Evolutionary conservation across 495 filamentous ascomycete genomes (phyloP).

Genomic region (Cenococcum geophilum): DNA sequence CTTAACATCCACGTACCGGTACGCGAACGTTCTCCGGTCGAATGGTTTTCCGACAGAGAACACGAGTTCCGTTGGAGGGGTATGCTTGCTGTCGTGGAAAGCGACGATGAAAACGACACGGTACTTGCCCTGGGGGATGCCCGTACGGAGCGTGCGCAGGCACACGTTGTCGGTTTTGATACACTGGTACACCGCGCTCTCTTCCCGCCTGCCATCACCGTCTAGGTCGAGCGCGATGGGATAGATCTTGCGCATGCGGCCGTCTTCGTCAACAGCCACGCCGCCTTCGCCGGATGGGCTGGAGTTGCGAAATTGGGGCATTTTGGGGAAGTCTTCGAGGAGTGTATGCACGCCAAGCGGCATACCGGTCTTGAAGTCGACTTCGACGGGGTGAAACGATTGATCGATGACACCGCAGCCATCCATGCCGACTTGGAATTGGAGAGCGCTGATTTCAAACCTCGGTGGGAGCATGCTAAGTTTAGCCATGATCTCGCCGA

Average conservation of each 20-base stretch:
- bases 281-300: slow-evolving; percentile 28
- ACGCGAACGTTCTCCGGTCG: slow-evolving; percentile 25
- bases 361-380: slow-evolving; percentile 35
- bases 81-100: slow-evolving; percentile 28
- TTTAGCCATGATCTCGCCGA: slow-evolving; percentile 31
- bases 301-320: slow-evolving; percentile 20
- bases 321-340: slow-evolving; percentile 17
- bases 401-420: slow-evolving; percentile 23
- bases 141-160: slow-evolving; percentile 29
- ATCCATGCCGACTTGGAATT: slow-evolving; percentile 29
- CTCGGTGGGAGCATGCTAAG: slow-evolving; percentile 26
- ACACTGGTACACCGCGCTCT: slow-evolving; percentile 30
- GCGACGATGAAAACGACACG: slow-evolving; percentile 30
- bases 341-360: slow-evolving; percentile 23
- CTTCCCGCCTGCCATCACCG: slow-evolving; percentile 29
- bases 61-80: slow-evolving; percentile 26
- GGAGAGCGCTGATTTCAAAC: slow-evolving; percentile 27
- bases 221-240: slow-evolving; percentile 34
- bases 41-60: slow-evolving; percentile 32
- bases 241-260: slow-evolving; percentile 26
- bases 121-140: slow-evolving; percentile 33
- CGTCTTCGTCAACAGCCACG: slow-evolving; percentile 22
- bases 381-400: slow-evolving; percentile 24
- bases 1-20: slow-evolving; percentile 29
- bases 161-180: slow-evolving; percentile 27